Percentiles rank a stretch among this genome's conserved stretches.
These are phyloP conservation scores for Phialocephala sp. DNA, from an alignment of 2,329 filamentous ascomycete genomes.

Conservation along the genomic window DNA sequence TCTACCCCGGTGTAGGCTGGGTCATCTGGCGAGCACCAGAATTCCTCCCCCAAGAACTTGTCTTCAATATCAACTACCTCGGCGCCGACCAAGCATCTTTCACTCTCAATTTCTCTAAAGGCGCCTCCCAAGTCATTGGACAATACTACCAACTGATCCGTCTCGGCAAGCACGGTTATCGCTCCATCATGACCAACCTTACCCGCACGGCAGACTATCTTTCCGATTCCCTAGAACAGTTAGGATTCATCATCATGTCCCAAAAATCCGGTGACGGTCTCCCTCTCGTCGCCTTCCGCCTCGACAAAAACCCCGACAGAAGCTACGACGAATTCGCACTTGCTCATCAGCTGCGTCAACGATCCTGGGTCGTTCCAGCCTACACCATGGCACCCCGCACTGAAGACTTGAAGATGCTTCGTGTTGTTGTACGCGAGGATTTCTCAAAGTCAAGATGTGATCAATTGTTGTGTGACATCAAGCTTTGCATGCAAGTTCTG, in stretches of 20 bases:
- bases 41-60: slow-evolving; percentile 82
- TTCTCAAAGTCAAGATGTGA: slow-evolving; percentile 86
- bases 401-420: slow-evolving; percentile 84
- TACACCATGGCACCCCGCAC: slow-evolving; percentile 88
- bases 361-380: slow-evolving; percentile 92
- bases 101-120: slow-evolving; percentile 97
- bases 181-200: slow-evolving; percentile 91
- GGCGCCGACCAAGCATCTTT: slow-evolving; percentile 95
- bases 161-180: slow-evolving; percentile 90
- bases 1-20: slow-evolving; percentile 95
- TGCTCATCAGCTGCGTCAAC: slow-evolving; percentile 83
- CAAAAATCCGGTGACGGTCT: slow-evolving; percentile 78
- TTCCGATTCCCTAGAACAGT: slow-evolving; percentile 69
- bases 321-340: slow-evolving; percentile 77
- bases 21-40: slow-evolving; percentile 85
- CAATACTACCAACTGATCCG: slow-evolving; percentile 98
- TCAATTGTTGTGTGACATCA: slow-evolving; percentile 77
- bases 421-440: slow-evolving; percentile 91
- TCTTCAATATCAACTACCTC: slow-evolving; percentile 99
- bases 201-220: slow-evolving; percentile 91
- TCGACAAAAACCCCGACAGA: slow-evolving; percentile 61
- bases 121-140: slow-evolving; percentile 90
- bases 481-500: slow-evolving; percentile 73
- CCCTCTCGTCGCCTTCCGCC: slow-evolving; percentile 87
- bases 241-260: slow-evolving; percentile 90